Evolutionary conservation across 2,329 filamentous ascomycete species (phyloP).

Genomic region (Rachicladosporium sp.): DNA sequence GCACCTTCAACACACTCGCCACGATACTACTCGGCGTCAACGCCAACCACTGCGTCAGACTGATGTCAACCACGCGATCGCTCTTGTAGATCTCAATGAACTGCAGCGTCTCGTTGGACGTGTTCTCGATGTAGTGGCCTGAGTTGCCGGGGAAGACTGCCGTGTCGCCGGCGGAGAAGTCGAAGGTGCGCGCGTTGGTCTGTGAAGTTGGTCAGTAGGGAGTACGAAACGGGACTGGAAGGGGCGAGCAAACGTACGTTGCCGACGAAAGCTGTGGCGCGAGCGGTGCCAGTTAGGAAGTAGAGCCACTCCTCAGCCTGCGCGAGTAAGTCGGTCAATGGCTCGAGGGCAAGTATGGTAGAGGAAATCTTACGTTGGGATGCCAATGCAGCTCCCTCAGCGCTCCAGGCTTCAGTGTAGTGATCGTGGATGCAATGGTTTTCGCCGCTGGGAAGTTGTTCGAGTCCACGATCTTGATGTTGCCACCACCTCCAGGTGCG

Average conservation of each 20-base stretch:
- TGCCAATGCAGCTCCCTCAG: constrained; percentile 60
- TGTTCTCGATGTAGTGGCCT: constrained; percentile 59
- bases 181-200: constrained; percentile 50
- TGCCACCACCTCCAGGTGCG: constrained; percentile 46
- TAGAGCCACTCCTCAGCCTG: constrained; percentile 60
- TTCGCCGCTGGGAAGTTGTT: constrained; percentile 54
- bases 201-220: constrained; percentile 8
- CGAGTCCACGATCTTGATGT: constrained; percentile 49
- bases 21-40: constrained; percentile 53
- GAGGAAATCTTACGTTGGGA: constrained; percentile 39
- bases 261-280: constrained; percentile 54
- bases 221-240: background rate
- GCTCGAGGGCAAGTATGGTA: constrained; percentile 32
- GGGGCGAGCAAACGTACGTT: background rate
- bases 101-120: constrained; percentile 49
- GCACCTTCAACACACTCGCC: constrained; percentile 1
- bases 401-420: constrained; percentile 50
- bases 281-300: constrained; percentile 50
- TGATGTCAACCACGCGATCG: constrained; percentile 54
- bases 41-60: constrained; percentile 56
- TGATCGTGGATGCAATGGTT: constrained; percentile 53
- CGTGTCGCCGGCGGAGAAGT: constrained; percentile 51
- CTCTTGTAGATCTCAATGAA: constrained; percentile 61
- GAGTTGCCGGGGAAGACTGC: constrained; percentile 46
- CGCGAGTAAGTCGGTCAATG: background rate